Conservation (phyloP, 169 alveolate species). For the Eimeria mitis region DNA sequence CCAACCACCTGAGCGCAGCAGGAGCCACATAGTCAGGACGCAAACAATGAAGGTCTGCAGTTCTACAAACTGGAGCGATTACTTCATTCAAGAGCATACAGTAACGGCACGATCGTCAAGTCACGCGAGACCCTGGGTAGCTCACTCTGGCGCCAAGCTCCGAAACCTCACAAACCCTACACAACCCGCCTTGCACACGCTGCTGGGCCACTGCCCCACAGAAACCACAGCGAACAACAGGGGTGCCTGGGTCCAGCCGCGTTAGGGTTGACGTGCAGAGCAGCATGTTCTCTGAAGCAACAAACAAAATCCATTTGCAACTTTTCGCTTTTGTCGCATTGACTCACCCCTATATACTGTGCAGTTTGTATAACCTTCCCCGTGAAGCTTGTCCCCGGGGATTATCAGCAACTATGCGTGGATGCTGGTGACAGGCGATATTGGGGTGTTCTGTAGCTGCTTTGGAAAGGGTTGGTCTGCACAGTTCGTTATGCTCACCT, state of each 20-base stretch:
- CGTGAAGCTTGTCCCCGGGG: not conserved
- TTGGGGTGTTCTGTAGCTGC: not conserved
- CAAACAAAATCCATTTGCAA: not conserved
- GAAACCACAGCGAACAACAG: conserved; percentile 80
- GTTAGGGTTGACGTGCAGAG: conserved; percentile 64
- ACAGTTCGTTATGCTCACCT: conserved; percentile 14
- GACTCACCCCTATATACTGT: not conserved
- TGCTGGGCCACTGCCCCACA: conserved; percentile 79
- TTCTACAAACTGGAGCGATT: not conserved
- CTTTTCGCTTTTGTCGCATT: not conserved
- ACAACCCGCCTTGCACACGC: conserved; percentile 60
- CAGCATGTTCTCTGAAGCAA: conserved; percentile 56
- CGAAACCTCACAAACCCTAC: conserved; percentile 78
- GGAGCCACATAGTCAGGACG: not conserved
- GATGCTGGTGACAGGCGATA: not conserved
- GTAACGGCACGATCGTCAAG: not conserved
- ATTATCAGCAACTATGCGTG: too few species aligned
- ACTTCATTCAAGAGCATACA: not conserved
- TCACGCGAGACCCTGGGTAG: not conserved
- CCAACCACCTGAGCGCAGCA: conserved; percentile 65
- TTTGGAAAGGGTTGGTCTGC: not conserved
- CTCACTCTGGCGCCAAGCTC: conserved; percentile 83
- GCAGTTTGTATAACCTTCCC: not conserved
- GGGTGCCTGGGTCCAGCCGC: conserved; percentile 80
- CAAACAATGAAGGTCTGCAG: not conserved